Percentiles rank a stretch among this genome's conserved stretches.
Conservation (phyloP, 345 rosid species). For the Populus davidiana region DNA sequence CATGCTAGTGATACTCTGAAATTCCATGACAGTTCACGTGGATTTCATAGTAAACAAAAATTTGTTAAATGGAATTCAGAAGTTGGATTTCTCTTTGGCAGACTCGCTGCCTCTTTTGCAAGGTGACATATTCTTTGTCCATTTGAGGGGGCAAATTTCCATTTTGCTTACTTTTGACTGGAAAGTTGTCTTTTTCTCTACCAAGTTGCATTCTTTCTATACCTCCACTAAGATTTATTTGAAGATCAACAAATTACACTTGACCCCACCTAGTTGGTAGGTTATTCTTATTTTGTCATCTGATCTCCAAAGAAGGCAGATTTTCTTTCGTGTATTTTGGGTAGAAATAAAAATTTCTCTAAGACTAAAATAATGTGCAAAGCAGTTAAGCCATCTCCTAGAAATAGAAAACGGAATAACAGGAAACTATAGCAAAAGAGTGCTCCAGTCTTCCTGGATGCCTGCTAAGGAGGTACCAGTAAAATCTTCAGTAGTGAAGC, state of each 20-base stretch:
- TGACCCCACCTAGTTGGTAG: background rate
- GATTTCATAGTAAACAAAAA: background rate
- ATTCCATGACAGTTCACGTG: background rate
- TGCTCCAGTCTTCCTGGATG: too few species aligned
- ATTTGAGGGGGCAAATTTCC: background rate
- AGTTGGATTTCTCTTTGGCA: background rate
- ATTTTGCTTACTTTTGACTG: background rate
- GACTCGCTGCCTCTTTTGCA: background rate
- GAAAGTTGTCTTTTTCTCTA: background rate
- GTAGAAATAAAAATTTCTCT: too few species aligned
- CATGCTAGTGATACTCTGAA: background rate
- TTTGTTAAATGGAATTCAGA: too few species aligned
- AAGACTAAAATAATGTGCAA: too few species aligned
- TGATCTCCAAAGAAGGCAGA: background rate
- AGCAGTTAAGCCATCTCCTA: too few species aligned
- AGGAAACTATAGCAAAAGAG: too few species aligned
- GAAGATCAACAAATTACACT: too few species aligned
- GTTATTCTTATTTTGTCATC: background rate
- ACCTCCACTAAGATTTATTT: background rate
- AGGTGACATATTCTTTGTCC: background rate
- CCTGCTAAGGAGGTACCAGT: too few species aligned
- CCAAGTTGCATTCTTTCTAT: background rate
- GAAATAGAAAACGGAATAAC: too few species aligned
- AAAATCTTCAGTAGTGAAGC: too few species aligned
- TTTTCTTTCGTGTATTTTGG: background rate